Percentiles rank a stretch among this genome's conserved stretches.
phyloP scores from a whole-genome alignment of 1,284 basidiomycete genomes.

The Anthracocystis panici-leucophaei region DNA sequence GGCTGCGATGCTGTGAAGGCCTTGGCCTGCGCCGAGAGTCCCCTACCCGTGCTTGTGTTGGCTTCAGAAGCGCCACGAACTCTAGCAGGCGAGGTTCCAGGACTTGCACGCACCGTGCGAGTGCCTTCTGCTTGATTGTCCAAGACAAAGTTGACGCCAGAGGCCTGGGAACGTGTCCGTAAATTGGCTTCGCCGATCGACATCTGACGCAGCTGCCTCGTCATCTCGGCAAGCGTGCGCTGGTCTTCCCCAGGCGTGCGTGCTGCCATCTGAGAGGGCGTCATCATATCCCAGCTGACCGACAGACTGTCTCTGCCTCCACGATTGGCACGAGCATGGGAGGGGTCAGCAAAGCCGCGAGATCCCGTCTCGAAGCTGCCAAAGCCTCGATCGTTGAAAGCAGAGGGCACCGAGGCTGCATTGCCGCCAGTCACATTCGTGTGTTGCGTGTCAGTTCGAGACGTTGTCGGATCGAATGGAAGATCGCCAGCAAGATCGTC shows the following conservation, averaged over 20 bases:
- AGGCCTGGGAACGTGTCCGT: slow-evolving; percentile 1
- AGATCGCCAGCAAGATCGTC: slow-evolving; percentile 57
- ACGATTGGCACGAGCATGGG: slow-evolving; percentile 4
- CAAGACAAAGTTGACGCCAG: slow-evolving; percentile 19
- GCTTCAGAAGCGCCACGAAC: slow-evolving; percentile 11
- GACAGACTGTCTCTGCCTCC: slow-evolving; percentile 42
- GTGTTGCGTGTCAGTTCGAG: not conserved
- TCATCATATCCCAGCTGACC: slow-evolving; percentile 48
- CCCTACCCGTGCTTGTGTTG: slow-evolving; percentile 3
- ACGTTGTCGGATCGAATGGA: slow-evolving; percentile 29
- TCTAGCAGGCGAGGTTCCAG: slow-evolving; percentile 36
- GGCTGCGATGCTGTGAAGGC: slow-evolving; percentile 33
- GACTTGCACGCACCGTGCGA: slow-evolving; percentile 47
- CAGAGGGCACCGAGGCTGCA: slow-evolving; percentile 57
- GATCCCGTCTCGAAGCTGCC: slow-evolving; percentile 27
- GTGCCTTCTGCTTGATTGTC: slow-evolving; percentile 39
- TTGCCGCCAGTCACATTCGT: slow-evolving; percentile 5
- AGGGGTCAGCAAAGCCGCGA: slow-evolving; percentile 11
- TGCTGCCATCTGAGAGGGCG: slow-evolving; percentile 32
- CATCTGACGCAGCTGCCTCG: slow-evolving; percentile 42
- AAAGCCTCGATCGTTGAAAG: slow-evolving; percentile 26
- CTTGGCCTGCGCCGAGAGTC: slow-evolving; percentile 42
- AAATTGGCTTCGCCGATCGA: slow-evolving; percentile 35
- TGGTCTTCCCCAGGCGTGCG: slow-evolving; percentile 33
- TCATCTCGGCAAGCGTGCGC: slow-evolving; percentile 39